These are phyloP conservation scores for Coemansia sp. DNA, from an alignment of 192 early-diverging fungal genomes.

Conservation along the genomic window DNA sequence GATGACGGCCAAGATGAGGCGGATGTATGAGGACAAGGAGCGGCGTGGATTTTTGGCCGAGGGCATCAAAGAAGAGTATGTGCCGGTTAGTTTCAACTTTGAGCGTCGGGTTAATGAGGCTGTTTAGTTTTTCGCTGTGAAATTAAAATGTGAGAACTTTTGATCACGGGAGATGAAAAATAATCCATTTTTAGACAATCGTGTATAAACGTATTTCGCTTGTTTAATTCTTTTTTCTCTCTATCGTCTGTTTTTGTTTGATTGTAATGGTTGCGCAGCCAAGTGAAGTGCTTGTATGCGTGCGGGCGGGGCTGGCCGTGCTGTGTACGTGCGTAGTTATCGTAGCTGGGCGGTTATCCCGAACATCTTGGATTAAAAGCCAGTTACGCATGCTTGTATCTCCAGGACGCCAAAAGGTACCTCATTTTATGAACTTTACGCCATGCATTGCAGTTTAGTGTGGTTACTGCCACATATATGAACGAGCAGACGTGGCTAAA, in stretches of 20 bases:
- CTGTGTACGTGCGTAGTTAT: not conserved
- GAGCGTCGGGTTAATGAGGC: constrained; percentile 16
- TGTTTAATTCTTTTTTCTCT: not conserved
- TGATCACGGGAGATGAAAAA: not conserved
- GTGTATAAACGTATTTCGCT: not conserved
- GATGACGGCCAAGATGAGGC: constrained; percentile 58
- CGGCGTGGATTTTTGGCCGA: constrained; percentile 74
- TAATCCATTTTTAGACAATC: not conserved
- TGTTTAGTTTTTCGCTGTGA: too few species aligned
- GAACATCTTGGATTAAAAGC: not conserved
- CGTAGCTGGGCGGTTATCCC: not conserved
- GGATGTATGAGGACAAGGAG: constrained; percentile 63
- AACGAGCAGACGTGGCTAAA: too few species aligned
- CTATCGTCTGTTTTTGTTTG: not conserved
- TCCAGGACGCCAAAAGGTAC: not conserved
- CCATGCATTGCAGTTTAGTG: not conserved
- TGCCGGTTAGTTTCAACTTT: constrained; percentile 40
- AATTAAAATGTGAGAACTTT: too few species aligned
- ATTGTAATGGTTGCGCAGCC: not conserved
- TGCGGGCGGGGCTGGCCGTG: not conserved
- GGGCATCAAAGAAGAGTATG: constrained; percentile 32
- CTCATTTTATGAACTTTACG: not conserved
- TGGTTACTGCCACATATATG: too few species aligned
- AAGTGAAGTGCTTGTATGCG: not conserved
- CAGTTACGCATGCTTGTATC: too few species aligned